A percentile compares a stretch with the other conserved stretches of the same genome.
phyloP scores from a whole-genome alignment of 2,329 filamentous ascomycete genomes.

The Fonsecaea monophora region DNA sequence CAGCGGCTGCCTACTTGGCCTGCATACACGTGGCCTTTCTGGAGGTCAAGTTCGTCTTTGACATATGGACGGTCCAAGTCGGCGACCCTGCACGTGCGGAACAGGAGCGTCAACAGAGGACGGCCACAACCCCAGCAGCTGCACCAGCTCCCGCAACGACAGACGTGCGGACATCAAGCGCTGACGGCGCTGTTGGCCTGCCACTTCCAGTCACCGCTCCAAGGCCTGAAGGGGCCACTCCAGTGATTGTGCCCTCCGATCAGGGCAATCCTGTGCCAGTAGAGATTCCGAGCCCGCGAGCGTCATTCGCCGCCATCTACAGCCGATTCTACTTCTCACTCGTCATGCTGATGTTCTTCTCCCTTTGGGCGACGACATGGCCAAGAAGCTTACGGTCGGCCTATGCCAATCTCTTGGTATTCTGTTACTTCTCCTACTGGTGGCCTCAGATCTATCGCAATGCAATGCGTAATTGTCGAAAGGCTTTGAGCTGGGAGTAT shows the following conservation, averaged over 20 bases:
- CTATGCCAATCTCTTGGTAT: slow-evolving; percentile 68
- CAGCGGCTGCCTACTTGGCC: slow-evolving; percentile 64
- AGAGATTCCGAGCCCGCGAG: slow-evolving; percentile 47
- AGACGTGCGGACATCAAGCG: slow-evolving; percentile 11
- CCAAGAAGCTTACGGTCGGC: slow-evolving; percentile 59
- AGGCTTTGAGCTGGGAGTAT: slow-evolving; percentile 90
- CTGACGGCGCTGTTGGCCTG: slow-evolving; percentile 43
- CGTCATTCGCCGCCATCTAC: slow-evolving; percentile 65
- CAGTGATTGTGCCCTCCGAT: slow-evolving; percentile 65
- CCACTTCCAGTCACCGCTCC: slow-evolving; percentile 60
- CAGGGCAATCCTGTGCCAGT: slow-evolving; percentile 54
- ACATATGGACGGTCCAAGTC: slow-evolving; percentile 70
- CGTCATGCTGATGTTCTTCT: slow-evolving; percentile 64
- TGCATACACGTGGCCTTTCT: slow-evolving; percentile 68
- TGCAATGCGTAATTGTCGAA: slow-evolving; percentile 85
- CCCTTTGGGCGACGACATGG: slow-evolving; percentile 65
- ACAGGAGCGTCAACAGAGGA: slow-evolving; percentile 44
- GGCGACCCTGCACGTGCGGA: slow-evolving; percentile 54
- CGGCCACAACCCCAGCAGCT: slow-evolving; percentile 20
- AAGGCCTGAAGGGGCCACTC: slow-evolving; percentile 56
- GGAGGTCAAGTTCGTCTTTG: slow-evolving; percentile 70
- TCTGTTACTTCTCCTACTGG: slow-evolving; percentile 89
- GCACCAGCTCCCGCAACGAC: slow-evolving; percentile 13
- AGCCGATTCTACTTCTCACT: slow-evolving; percentile 67
- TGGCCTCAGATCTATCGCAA: slow-evolving; percentile 91